These are phyloP conservation scores for Fusarium tuaranense DNA, from an alignment of 2,329 filamentous ascomycete genomes.

Conservation along the genomic window DNA sequence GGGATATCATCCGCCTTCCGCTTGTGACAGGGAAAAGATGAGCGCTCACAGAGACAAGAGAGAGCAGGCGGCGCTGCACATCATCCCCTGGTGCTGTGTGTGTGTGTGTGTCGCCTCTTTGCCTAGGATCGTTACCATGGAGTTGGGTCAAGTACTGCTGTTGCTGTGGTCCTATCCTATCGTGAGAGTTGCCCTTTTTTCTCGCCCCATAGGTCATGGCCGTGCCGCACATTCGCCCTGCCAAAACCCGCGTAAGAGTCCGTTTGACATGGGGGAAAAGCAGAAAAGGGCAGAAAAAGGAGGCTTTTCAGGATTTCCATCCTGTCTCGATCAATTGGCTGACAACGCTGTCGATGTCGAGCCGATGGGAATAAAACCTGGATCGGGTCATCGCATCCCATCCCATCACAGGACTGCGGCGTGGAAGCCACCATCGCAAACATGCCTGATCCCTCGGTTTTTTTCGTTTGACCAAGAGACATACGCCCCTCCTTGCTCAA, in stretches of 20 bases:
- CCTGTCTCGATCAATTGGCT: constrained; percentile 15
- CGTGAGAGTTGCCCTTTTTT: constrained; percentile 10
- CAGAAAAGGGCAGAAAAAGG: constrained; percentile 4
- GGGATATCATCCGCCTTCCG: constrained; percentile 23
- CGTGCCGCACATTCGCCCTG: constrained; percentile 21
- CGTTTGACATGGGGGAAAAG: not conserved
- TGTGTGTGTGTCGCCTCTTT: not conserved
- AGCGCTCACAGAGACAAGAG: constrained; percentile 3
- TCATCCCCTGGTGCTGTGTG: constrained; percentile 12
- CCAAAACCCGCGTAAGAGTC: constrained; percentile 12
- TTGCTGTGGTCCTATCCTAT: constrained; percentile 7
- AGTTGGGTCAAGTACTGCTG: not conserved
- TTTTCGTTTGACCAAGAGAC: not conserved
- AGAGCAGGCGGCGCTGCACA: not conserved
- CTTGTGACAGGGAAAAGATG: constrained; percentile 14
- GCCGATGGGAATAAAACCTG: constrained; percentile 13
- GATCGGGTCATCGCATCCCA: constrained; percentile 28
- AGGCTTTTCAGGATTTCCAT: constrained; percentile 18
- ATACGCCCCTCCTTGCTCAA: constrained; percentile 2
- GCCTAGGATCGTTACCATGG: constrained; percentile 1
- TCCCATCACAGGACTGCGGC: constrained; percentile 9
- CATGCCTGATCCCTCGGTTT: constrained; percentile 13
- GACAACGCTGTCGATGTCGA: constrained; percentile 25
- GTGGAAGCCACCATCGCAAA: constrained; percentile 33
- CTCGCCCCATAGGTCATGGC: constrained; percentile 13